Evolutionary conservation across 2,329 filamentous ascomycete species (phyloP), one percentile per base, ranked within the genome.

Genomic region (Penicillium capsulatum): DNA sequence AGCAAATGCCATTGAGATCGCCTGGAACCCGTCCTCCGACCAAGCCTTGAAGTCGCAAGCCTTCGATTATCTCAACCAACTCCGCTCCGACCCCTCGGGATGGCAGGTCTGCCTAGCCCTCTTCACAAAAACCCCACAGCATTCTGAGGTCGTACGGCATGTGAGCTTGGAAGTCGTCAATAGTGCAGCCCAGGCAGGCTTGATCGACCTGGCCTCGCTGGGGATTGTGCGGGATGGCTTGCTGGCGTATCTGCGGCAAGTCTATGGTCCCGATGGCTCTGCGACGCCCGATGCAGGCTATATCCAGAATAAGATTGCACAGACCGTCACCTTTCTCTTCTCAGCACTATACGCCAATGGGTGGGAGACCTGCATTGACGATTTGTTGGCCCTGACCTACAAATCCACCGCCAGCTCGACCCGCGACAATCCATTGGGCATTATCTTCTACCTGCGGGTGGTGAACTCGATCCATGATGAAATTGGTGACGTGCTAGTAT

Each of bases 271-370:
- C 27, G 66, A 68, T 15, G 61, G 60, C 15, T 71, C 71, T 22
- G 72, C 74, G 42, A 66, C 72, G 36, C 69, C 82, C 48, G 92
- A 98, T 62, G 79, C 83, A 7, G 65, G 80, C 16, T 78, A 79
- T 50, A 83, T 98, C 30, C 91, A 97, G 68, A 98, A 97, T 71
- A 98, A 98, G 69, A 80, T 98, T 52, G 90, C 91, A 31, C 92
- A 98, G 69, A 95, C 90, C 9, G 72, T 98, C 55, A 98, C 92
- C 7, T 92, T 88, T 59, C 81, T 98, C 35, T 98, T 98, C 65
- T 84, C 88, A 24, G 80, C 83, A 9, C 75, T 94, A 38, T 98
- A 98, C 65, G 81, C 81, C 37, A 80, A 84, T 37, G 84, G 85
- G 26, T 98, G 92, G 92, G 79, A 86, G 57, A 80, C 74, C 44